Base-by-base conservation (phyloP, 2,329 filamentous ascomycete genomes). In the Verticillium nubilum region DNA sequence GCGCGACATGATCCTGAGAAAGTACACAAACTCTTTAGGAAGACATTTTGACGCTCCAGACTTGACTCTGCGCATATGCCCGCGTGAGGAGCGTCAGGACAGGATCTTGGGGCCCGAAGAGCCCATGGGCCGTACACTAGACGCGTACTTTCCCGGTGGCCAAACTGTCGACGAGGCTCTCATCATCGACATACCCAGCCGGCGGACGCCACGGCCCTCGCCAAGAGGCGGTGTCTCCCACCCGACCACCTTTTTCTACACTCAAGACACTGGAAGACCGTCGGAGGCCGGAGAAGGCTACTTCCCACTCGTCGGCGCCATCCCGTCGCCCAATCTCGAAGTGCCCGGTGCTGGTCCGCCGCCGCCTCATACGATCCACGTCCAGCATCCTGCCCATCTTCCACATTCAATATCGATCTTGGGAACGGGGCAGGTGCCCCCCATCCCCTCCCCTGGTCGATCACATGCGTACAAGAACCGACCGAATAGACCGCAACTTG, bases 1-100 rank as follows among this genome's bases (percentile, higher is more conserved):
- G 62, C 89, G 94, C 67, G 95, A 97, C 67, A 86, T 92, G 80
- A 95, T 98, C 60, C 78, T 98, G 67, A 87, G 86, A 69, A 98
- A 98, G 78, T 99, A 98, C 73, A 86, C 87, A 67, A 98, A 99
- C 75, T 96, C 92, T 15, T 81, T 99, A 27, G 94, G 94, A 56
- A 87, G 87, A 67, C 90, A 84, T 57, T 97, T 93, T 73, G 95
- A 99, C 76, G 84, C 95, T 12, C 95, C 95, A 13, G 95, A 99
- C 73, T 84, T 99, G 60, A 87, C 85, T 12, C 80, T 98, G 64
- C 87, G 90, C 63, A 90, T 98, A 66, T 72, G 82, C 17, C 85
- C 90, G n/a, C 84, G 92, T 59, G 88, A 92, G 67, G 74, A 82
- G 70, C 75, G 78, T 62, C 78, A 70, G 47, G 91, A 93, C 69